phyloP scores from a whole-genome alignment of 805 yeast genomes.

The Sporopachydermia quercuum region DNA sequence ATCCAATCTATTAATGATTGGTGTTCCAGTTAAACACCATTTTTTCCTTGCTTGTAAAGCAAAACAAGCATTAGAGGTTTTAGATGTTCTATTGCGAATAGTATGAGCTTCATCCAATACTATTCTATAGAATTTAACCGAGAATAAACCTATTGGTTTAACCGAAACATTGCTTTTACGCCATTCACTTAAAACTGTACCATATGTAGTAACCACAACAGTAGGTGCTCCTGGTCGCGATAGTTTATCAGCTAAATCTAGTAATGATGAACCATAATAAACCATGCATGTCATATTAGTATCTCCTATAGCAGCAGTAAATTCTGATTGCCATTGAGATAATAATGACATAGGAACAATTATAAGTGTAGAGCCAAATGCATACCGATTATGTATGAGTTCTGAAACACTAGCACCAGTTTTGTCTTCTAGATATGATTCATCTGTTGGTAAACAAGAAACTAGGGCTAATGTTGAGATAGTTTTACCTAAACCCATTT shows the following conservation, averaged over 20 bases:
- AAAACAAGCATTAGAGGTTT: slow-evolving; percentile 65
- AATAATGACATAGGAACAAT: slow-evolving; percentile 84
- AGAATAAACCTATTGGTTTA: slow-evolving; percentile 40
- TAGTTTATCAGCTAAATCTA: slow-evolving; percentile 8
- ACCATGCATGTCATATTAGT: slow-evolving; percentile 33
- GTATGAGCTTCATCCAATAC: slow-evolving; percentile 86
- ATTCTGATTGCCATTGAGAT: slow-evolving; percentile 86
- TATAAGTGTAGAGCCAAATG: slow-evolving; percentile 57
- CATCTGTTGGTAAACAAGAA: slow-evolving; percentile 27
- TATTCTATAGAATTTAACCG: slow-evolving; percentile 60
- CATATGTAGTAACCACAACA: slow-evolving; percentile 73
- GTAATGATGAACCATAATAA: slow-evolving; percentile 49
- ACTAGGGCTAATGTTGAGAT: slow-evolving; percentile 67
- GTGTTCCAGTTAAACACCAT: slow-evolving; percentile 91
- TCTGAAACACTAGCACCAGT: slow-evolving; percentile 1
- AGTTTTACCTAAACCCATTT: slow-evolving; percentile 94
- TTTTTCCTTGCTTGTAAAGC: slow-evolving; percentile 47
- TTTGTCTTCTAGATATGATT: slow-evolving; percentile 8
- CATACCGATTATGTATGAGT: slow-evolving; percentile 28
- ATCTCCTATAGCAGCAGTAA: slow-evolving; percentile 37
- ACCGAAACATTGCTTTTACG: slow-evolving; percentile 22
- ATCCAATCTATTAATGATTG: slow-evolving; percentile 76
- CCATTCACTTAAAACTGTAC: slow-evolving; percentile 72
- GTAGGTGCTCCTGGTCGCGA: slow-evolving; percentile 33
- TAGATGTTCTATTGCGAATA: slow-evolving; percentile 65